Conservation (phyloP, 1,284 basidiomycete genomes). For the Sporisorium iseilematis-ciliati region DNA sequence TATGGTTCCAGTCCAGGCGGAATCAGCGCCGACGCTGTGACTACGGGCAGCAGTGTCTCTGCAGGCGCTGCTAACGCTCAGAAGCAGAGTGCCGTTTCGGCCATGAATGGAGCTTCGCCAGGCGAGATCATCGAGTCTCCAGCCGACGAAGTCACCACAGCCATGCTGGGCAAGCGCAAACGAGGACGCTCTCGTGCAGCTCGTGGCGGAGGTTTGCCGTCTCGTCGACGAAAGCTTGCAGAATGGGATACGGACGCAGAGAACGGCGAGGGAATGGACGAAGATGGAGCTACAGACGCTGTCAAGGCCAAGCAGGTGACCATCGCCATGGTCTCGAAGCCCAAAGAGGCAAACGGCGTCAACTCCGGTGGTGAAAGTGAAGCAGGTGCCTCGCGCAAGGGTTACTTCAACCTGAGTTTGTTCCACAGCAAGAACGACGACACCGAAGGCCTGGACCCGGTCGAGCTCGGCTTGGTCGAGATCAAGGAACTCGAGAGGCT, state of each 20-base stretch:
- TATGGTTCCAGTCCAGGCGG: conserved; percentile 48
- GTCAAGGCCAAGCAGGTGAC: conserved; percentile 50
- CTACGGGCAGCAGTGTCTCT: conserved; percentile 44
- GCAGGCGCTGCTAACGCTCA: conserved; percentile 30
- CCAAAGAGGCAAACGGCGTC: conserved; percentile 34
- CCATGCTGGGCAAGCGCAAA: conserved; percentile 52
- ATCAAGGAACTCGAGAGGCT: conserved; percentile 56
- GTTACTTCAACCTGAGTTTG: conserved; percentile 59
- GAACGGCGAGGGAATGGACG: conserved; percentile 35
- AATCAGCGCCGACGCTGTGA: conserved; percentile 35
- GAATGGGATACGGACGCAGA: conserved; percentile 55
- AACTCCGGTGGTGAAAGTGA: conserved; percentile 46
- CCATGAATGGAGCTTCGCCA: conserved; percentile 33
- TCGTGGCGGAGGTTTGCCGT: conserved; percentile 37
- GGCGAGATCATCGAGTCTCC: conserved; percentile 49
- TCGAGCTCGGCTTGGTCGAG: conserved; percentile 52
- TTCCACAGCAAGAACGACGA: conserved; percentile 62
- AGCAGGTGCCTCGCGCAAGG: conserved; percentile 58
- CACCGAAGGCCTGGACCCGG: conserved; percentile 51
- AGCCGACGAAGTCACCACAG: conserved; percentile 44
- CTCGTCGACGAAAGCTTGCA: conserved; percentile 28
- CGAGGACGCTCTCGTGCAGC: conserved; percentile 42
- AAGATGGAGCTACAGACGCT: conserved; percentile 20
- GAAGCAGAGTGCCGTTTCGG: conserved; percentile 21
- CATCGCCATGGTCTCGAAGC: conserved; percentile 23